A percentile compares a stretch with the other conserved stretches of the same genome.
phyloP scores from a whole-genome alignment of 2,329 filamentous ascomycete genomes.

The Xylariaceae sp. region DNA sequence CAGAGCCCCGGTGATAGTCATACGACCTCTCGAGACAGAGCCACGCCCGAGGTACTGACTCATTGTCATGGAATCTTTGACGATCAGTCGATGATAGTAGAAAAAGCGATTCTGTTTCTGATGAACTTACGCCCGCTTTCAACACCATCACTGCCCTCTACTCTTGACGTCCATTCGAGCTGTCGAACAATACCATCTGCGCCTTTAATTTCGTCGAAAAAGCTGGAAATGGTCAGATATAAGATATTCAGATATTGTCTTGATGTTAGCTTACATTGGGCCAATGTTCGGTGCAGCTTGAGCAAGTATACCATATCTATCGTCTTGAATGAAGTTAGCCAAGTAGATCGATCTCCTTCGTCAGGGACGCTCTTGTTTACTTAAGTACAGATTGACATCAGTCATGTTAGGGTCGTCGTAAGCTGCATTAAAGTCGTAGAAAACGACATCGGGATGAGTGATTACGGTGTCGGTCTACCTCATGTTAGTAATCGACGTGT shows the following conservation, averaged over 20 bases:
- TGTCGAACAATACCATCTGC: slow-evolving; percentile 56
- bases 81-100: slow-evolving; percentile 8
- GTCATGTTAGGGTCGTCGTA: slow-evolving; percentile 43
- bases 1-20: slow-evolving; percentile 54
- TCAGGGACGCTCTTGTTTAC: slow-evolving; percentile 21
- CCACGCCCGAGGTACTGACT: slow-evolving; percentile 61
- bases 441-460: slow-evolving; percentile 40
- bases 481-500: background rate
- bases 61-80: slow-evolving; percentile 44
- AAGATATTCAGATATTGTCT: background rate
- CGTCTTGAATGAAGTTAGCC: slow-evolving; percentile 23
- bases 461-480: slow-evolving; percentile 42
- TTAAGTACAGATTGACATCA: slow-evolving; percentile 42
- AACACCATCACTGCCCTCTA: slow-evolving; percentile 48
- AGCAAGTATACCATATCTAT: slow-evolving; percentile 54
- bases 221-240: slow-evolving; percentile 22
- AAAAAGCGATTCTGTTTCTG: background rate
- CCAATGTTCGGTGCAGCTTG: slow-evolving; percentile 62
- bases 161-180: slow-evolving; percentile 61
- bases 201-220: slow-evolving; percentile 54
- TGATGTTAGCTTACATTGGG: slow-evolving; percentile 39
- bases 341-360: background rate
- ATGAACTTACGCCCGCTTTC: slow-evolving; percentile 30
- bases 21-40: slow-evolving; percentile 53
- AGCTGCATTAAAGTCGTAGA: slow-evolving; percentile 62